These are phyloP conservation scores for Spatholobus suberectus DNA, from an alignment of 306 rosid species.

Conservation along the genomic window DNA sequence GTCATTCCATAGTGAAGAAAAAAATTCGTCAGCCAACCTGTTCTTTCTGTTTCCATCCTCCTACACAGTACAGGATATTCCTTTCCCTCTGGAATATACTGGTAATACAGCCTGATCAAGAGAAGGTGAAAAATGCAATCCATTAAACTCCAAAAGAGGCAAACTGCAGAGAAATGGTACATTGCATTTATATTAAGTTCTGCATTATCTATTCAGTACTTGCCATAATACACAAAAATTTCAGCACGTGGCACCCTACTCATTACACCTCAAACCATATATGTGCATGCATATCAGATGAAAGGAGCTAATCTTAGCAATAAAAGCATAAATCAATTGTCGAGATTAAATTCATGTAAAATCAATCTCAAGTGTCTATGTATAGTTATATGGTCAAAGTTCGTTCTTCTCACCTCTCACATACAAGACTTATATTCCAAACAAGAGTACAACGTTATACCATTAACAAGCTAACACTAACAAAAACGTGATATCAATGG, in stretches of 20 bases:
- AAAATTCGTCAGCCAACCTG: slow-evolving; percentile 54
- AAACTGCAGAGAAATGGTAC: background rate
- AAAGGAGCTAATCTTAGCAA: background rate
- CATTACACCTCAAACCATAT: background rate
- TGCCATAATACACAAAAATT: background rate
- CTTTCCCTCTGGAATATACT: slow-evolving; percentile 88
- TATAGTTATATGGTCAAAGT: background rate
- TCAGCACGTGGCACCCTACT: background rate
- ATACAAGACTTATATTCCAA: background rate
- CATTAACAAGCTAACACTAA: background rate
- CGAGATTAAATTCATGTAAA: background rate
- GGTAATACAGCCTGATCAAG: slow-evolving; percentile 82
- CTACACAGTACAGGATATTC: slow-evolving; percentile 90
- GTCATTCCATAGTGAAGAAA: slow-evolving; percentile 43
- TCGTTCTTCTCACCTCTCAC: background rate
- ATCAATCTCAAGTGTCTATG: background rate
- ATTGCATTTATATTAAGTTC: background rate
- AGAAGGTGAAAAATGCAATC: background rate
- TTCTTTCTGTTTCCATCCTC: slow-evolving; percentile 48
- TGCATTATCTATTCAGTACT: background rate
- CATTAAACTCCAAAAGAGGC: background rate
- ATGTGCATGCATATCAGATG: background rate
- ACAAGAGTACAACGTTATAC: background rate
- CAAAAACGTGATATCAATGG: background rate
- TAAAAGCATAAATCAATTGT: background rate